Percentiles rank a stretch among this genome's conserved stretches.
phyloP scores from a whole-genome alignment of 495 filamentous ascomycete species.

The Hypoxylon lienhwacheense region DNA sequence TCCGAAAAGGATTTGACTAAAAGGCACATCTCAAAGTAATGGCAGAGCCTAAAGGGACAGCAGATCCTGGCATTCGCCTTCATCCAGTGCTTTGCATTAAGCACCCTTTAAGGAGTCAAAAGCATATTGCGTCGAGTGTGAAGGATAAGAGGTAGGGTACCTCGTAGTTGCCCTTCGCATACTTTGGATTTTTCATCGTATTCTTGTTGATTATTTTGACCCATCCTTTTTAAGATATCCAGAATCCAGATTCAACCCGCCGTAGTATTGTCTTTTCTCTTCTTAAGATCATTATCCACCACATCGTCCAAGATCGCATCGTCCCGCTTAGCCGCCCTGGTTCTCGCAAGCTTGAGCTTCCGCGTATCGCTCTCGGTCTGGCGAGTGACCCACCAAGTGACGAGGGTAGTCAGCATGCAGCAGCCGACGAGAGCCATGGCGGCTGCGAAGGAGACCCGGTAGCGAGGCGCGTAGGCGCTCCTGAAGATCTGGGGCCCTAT shows the following conservation, averaged over 20 bases:
- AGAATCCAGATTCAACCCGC: slow-evolving; percentile 1
- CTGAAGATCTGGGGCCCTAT: slow-evolving; percentile 43
- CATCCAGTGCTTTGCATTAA: no score
- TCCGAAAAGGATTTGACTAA: slow-evolving; percentile 25
- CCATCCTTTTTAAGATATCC: no score
- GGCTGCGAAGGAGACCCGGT: slow-evolving; percentile 37
- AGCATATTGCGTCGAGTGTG: no score
- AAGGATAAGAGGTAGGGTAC: no score
- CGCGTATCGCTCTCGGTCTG: slow-evolving; percentile 47
- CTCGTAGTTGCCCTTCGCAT: background rate
- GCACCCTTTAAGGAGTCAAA: background rate
- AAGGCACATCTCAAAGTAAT: background rate
- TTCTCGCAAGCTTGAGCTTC: slow-evolving; percentile 45
- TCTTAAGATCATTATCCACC: slow-evolving; percentile 43
- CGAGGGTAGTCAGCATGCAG: slow-evolving; percentile 34
- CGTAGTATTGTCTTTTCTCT: slow-evolving; percentile 1
- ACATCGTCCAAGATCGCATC: slow-evolving; percentile 50
- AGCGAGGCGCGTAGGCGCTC: slow-evolving; percentile 39
- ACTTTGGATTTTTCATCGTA: background rate
- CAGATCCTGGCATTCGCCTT: background rate
- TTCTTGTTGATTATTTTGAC: no score
- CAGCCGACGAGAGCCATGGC: slow-evolving; percentile 39
- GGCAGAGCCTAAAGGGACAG: slow-evolving; percentile 6
- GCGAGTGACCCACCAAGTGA: slow-evolving; percentile 42
- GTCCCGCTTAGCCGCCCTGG: slow-evolving; percentile 44